These are phyloP conservation scores for Melampsora larici-populina DNA, from an alignment of 1,284 basidiomycete genomes.

Conservation along the genomic window DNA sequence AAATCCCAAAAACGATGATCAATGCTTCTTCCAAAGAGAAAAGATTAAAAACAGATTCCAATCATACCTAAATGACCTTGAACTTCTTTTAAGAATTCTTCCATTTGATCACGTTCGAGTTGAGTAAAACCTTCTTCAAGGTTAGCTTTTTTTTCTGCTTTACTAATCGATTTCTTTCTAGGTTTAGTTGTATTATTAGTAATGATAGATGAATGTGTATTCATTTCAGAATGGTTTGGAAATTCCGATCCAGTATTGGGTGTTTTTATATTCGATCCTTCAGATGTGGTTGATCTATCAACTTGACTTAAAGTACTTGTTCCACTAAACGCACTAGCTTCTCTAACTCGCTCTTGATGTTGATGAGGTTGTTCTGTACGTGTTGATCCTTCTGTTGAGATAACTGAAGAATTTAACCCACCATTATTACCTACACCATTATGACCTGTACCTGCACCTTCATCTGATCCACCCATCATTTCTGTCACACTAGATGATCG, in stretches of 20 bases:
- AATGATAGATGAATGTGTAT: constrained; percentile 31
- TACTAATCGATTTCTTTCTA: constrained; percentile 36
- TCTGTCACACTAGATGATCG: constrained; percentile 50
- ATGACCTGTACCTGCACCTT: constrained; percentile 47
- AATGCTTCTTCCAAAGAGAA: too few relatives aligned
- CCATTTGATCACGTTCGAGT: constrained; percentile 81
- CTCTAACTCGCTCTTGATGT: background rate
- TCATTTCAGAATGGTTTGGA: constrained; percentile 17
- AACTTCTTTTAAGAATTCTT: constrained; percentile 68
- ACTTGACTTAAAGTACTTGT: background rate
- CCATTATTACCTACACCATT: too few relatives aligned
- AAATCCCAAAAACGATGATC: background rate
- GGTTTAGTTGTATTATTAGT: constrained; percentile 49
- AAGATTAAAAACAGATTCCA: too few relatives aligned
- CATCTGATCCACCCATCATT: constrained; percentile 68
- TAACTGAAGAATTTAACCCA: constrained; percentile 44
- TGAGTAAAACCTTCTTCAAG: constrained; percentile 59
- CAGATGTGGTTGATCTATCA: too few relatives aligned
- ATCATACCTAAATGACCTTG: constrained; percentile 76
- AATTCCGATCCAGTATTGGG: background rate
- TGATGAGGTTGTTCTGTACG: background rate
- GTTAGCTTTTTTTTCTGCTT: constrained; percentile 43
- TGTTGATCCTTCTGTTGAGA: background rate
- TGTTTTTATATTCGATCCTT: too few relatives aligned
- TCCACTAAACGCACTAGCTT: constrained; percentile 12